A percentile compares a stretch with the other conserved stretches of the same genome.
Conservation (phyloP, 2,329 filamentous ascomycete species). For the Trichocomaceae sp. region DNA sequence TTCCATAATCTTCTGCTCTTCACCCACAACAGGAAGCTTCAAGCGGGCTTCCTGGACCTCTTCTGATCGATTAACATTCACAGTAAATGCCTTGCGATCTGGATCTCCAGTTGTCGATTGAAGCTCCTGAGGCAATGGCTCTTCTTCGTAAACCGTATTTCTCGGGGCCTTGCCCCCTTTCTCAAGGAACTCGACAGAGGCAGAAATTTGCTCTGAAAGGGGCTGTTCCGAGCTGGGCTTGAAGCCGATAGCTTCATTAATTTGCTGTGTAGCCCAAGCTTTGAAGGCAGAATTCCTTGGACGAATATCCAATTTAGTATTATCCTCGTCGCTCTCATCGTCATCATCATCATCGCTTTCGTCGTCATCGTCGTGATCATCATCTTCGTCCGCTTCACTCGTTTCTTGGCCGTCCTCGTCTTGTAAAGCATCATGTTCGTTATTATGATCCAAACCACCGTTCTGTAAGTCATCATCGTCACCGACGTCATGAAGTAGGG, state of each 20-base stretch:
- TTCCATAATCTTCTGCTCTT: slow-evolving; percentile 98
- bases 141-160: slow-evolving; percentile 33
- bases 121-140: slow-evolving; percentile 35
- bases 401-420: slow-evolving; percentile 30
- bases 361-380: slow-evolving; percentile 17
- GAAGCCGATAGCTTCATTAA: slow-evolving; percentile 75
- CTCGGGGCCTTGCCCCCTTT: slow-evolving; percentile 28
- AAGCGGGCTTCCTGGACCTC: slow-evolving; percentile 73
- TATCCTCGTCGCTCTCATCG: slow-evolving; percentile 24
- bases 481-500: slow-evolving; percentile 13
- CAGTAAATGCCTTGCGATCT: slow-evolving; percentile 67
- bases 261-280: slow-evolving; percentile 79
- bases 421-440: slow-evolving; percentile 29
- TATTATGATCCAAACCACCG: slow-evolving; percentile 23
- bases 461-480: slow-evolving; percentile 24
- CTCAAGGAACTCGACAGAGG: slow-evolving; percentile 20
- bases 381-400: slow-evolving; percentile 15
- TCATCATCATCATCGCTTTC: slow-evolving; percentile 20
- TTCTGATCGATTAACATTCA: slow-evolving; percentile 61
- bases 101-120: slow-evolving; percentile 35
- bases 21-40: slow-evolving; percentile 80
- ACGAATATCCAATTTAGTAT: slow-evolving; percentile 21
- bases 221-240: slow-evolving; percentile 40
- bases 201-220: slow-evolving; percentile 24
- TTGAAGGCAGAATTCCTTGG: slow-evolving; percentile 69